Evolutionary conservation across 805 yeast species (phyloP).

Genomic region (Monosporozyma aerobia): DNA sequence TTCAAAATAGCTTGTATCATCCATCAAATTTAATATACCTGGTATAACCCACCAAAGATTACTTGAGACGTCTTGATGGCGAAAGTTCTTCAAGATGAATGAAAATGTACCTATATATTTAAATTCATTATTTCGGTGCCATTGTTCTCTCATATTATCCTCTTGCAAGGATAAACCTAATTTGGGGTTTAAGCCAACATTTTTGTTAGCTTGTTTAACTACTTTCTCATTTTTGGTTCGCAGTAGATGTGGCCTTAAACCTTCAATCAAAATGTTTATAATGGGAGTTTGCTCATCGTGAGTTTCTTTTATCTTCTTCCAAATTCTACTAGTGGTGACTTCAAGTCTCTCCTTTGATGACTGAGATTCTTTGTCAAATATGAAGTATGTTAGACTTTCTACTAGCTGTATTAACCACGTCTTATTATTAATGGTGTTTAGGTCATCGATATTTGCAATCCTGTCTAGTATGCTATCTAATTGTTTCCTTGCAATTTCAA

Average conservation of each 20-base stretch:
- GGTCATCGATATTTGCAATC: neutral
- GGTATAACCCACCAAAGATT: constrained; percentile 30
- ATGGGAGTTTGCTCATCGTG: neutral
- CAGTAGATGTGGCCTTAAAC: constrained; percentile 10
- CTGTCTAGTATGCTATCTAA: neutral
- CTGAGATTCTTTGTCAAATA: neutral
- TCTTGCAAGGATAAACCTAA: constrained; percentile 12
- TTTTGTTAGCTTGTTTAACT: neutral
- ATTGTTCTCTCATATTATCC: constrained; percentile 13
- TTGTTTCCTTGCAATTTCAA: neutral
- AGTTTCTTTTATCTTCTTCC: neutral
- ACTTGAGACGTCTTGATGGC: constrained; percentile 15
- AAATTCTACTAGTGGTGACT: neutral
- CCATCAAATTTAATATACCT: constrained; percentile 25
- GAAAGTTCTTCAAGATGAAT: constrained; percentile 12
- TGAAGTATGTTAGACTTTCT: neutral
- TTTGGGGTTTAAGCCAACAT: constrained; percentile 10
- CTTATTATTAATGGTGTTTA: neutral
- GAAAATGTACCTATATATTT: constrained; percentile 20
- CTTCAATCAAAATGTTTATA: constrained; percentile 3
- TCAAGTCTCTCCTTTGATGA: neutral
- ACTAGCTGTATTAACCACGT: neutral
- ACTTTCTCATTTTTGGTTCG: constrained; percentile 1
- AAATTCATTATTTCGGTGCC: constrained; percentile 21
- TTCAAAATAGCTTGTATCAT: constrained; percentile 21